Conservation (phyloP, 2,329 filamentous ascomycete species). For the Bipolaris oryzae region DNA sequence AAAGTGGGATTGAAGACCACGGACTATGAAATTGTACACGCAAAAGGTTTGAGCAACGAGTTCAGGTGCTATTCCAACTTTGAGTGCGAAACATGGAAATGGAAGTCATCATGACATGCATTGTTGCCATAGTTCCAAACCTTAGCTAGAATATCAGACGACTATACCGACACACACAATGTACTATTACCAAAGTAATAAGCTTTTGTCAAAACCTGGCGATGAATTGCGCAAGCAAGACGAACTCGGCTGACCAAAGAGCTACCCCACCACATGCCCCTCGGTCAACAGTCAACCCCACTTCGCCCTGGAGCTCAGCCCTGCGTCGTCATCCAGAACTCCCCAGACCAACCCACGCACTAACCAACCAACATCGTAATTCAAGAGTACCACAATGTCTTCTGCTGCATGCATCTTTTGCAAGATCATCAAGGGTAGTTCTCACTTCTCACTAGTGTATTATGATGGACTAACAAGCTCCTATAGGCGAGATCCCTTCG, state of each 20-base stretch:
- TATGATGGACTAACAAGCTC: not conserved
- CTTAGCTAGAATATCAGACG: not conserved
- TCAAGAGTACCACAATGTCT: constrained; percentile 56
- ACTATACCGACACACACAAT: too few relatives aligned
- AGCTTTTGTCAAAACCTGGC: not conserved
- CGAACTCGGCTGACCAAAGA: constrained; percentile 7
- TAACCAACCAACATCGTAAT: constrained; percentile 20
- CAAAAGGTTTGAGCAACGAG: constrained; percentile 78
- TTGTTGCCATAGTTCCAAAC: not conserved
- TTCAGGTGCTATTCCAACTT: constrained; percentile 83
- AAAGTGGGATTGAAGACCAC: constrained; percentile 68
- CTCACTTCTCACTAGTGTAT: not conserved
- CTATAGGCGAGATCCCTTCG: constrained; percentile 85
- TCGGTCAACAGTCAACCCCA: constrained; percentile 19
- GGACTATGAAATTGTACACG: constrained; percentile 70
- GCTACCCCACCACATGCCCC: constrained; percentile 31
- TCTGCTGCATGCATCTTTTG: constrained; percentile 90
- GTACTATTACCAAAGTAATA: not conserved
- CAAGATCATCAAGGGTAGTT: constrained; percentile 89
- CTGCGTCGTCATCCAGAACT: constrained; percentile 17
- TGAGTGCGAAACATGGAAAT: constrained; percentile 60
- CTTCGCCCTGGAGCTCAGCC: constrained; percentile 14
- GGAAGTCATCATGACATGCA: constrained; percentile 24
- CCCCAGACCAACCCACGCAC: constrained; percentile 21
- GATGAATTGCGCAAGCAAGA: not conserved